Conservation (phyloP, 129 eudicot species). For the Scalesia atractyloides region DNA sequence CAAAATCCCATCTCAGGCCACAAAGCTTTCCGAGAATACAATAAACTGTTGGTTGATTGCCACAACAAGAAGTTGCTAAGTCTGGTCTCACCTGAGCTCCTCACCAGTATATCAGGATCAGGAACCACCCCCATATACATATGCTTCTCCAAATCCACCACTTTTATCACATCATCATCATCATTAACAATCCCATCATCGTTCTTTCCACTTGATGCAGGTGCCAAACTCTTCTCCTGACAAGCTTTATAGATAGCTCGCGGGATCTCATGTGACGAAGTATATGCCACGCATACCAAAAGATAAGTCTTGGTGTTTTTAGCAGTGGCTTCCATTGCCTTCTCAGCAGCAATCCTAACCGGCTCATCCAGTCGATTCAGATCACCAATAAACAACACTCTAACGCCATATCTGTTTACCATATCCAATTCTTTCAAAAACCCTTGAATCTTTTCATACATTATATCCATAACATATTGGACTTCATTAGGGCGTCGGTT, state of each 20-base stretch:
- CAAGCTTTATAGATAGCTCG: constrained; percentile 55
- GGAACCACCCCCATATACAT: constrained; percentile 69
- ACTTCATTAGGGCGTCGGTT: constrained; percentile 61
- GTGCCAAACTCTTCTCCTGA: constrained; percentile 30
- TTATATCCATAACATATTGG: constrained; percentile 61
- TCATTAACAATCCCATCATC: not conserved
- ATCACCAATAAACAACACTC: constrained; percentile 63
- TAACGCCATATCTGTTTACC: constrained; percentile 51
- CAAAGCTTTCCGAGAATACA: constrained; percentile 49
- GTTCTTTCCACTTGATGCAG: not conserved
- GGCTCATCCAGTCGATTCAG: constrained; percentile 47
- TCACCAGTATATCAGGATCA: constrained; percentile 59
- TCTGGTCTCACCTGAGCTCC: constrained; percentile 71
- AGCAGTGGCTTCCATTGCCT: constrained; percentile 56
- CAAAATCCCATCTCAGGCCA: constrained; percentile 71
- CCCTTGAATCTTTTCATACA: constrained; percentile 73
- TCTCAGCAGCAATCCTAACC: constrained; percentile 52
- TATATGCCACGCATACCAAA: constrained; percentile 58
- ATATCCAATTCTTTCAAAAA: constrained; percentile 51
- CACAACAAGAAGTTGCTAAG: constrained; percentile 71
- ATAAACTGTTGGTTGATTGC: constrained; percentile 47
- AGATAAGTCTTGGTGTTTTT: constrained; percentile 41
- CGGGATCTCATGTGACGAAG: constrained; percentile 63
- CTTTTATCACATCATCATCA: constrained; percentile 26
- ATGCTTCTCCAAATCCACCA: constrained; percentile 57